A percentile compares a stretch with the other conserved stretches of the same genome.
Evolutionary conservation across 2,329 filamentous ascomycete species (phyloP).

Genomic region (Podosphaera xanthii): DNA sequence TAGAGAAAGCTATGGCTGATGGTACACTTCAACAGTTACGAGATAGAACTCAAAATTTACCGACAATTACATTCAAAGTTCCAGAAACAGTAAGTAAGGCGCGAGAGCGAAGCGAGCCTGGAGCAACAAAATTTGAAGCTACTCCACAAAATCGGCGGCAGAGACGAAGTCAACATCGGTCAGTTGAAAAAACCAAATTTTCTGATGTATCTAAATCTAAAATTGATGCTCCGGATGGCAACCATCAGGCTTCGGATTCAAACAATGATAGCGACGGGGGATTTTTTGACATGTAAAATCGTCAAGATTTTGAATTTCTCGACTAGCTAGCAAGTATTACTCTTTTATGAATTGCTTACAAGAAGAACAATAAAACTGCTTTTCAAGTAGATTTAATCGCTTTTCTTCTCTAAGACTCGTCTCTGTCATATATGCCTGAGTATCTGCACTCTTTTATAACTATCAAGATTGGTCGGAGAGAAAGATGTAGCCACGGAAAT

Average conservation of each 20-base stretch:
- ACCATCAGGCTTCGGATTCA: constrained; percentile 4
- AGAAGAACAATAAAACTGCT: too few relatives aligned
- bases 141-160: constrained; percentile 14
- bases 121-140: constrained; percentile 8
- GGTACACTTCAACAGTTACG: constrained; percentile 19
- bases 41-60: constrained; percentile 8
- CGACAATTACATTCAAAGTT: constrained; percentile 4
- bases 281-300: constrained; percentile 26
- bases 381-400: too few relatives aligned
- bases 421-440: too few relatives aligned
- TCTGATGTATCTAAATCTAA: constrained; percentile 4
- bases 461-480: too few relatives aligned
- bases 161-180: constrained; percentile 10
- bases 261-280: constrained; percentile 30
- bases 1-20: constrained; percentile 40
- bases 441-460: too few relatives aligned
- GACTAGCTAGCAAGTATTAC: too few relatives aligned
- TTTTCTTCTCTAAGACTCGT: too few relatives aligned
- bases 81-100: constrained; percentile 3
- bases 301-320: too few relatives aligned
- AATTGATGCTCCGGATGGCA: constrained; percentile 4
- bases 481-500: too few relatives aligned
- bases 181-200: constrained; percentile 8
- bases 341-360: too few relatives aligned
- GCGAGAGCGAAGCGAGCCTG: constrained; percentile 4